These are phyloP conservation scores for Colletotrichum tamarilloi DNA, from an alignment of 2,329 filamentous ascomycete genomes.

Conservation along the genomic window DNA sequence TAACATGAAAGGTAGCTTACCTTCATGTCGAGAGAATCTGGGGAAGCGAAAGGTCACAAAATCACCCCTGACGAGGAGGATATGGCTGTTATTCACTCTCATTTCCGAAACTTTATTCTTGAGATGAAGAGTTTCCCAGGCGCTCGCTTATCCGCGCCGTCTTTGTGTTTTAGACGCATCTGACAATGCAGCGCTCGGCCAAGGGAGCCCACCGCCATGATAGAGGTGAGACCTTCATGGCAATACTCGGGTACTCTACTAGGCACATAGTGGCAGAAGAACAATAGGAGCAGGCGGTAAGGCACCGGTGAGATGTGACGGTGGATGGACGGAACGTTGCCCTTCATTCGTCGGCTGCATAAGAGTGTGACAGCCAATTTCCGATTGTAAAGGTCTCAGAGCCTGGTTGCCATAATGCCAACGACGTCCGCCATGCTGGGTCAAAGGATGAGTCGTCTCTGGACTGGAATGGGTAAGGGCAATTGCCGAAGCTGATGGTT, in stretches of 20 bases:
- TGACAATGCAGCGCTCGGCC: neutral
- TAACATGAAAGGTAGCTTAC: neutral
- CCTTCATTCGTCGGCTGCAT: neutral
- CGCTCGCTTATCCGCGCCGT: neutral
- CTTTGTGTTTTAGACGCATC: neutral
- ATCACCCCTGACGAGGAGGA: neutral
- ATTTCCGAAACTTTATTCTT: neutral
- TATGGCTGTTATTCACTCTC: neutral
- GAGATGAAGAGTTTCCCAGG: neutral
- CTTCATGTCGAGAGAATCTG: neutral
- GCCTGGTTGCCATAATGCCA: neutral
- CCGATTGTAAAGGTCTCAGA: neutral
- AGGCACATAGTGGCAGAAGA: neutral
- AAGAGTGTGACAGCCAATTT: conserved; percentile 18
- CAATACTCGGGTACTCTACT: neutral
- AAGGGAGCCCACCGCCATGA: neutral
- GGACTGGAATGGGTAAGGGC: neutral
- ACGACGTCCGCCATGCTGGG: neutral
- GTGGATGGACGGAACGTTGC: neutral
- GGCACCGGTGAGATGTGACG: neutral
- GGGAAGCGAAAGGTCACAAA: neutral
- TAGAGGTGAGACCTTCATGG: neutral
- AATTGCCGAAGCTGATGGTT: neutral
- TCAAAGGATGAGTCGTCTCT: neutral
- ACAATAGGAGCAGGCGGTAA: neutral